Conservation (phyloP, 352 stramenopile genomes). For the Phytophthora crassamura region DNA sequence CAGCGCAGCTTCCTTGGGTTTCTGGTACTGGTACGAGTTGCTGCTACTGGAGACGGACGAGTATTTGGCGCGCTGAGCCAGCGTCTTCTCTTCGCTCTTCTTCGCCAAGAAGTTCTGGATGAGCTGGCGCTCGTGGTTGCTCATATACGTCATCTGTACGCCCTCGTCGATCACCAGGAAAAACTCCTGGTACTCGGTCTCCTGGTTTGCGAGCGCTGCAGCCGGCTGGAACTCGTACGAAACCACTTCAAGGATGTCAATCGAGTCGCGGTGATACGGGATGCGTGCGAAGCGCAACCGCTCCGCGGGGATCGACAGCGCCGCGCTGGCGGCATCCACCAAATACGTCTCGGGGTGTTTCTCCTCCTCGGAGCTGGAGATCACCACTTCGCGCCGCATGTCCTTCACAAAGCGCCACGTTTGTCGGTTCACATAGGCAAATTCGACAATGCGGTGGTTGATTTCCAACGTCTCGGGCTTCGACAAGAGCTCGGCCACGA, state of each 20-base stretch:
- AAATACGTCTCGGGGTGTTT: constrained; percentile 49
- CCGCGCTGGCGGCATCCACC: constrained; percentile 37
- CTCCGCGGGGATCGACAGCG: constrained; percentile 58
- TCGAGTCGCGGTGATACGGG: constrained; percentile 65
- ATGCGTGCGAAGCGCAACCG: constrained; percentile 66
- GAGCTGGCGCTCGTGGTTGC: constrained; percentile 48
- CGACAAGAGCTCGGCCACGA: constrained; percentile 75
- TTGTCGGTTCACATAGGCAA: constrained; percentile 72
- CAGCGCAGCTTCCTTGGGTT: constrained; percentile 78
- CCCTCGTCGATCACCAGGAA: constrained; percentile 69
- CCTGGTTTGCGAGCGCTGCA: constrained; percentile 32
- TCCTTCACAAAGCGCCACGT: constrained; percentile 71
- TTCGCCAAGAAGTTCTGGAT: constrained; percentile 66
- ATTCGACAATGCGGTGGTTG: constrained; percentile 67
- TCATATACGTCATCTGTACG: constrained; percentile 48
- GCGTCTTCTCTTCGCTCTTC: constrained; percentile 70
- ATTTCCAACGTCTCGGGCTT: constrained; percentile 53
- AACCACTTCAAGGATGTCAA: constrained; percentile 79
- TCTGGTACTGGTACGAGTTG: constrained; percentile 69
- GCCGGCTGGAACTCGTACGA: constrained; percentile 49
- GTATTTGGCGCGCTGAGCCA: constrained; percentile 51
- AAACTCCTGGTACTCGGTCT: constrained; percentile 68
- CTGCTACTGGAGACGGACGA: constrained; percentile 44
- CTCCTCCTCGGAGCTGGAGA: constrained; percentile 44
- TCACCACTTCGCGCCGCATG: constrained; percentile 61